Conservation (phyloP, 31 red algal species). For the Pterothamnion heteromorphum region DNA sequence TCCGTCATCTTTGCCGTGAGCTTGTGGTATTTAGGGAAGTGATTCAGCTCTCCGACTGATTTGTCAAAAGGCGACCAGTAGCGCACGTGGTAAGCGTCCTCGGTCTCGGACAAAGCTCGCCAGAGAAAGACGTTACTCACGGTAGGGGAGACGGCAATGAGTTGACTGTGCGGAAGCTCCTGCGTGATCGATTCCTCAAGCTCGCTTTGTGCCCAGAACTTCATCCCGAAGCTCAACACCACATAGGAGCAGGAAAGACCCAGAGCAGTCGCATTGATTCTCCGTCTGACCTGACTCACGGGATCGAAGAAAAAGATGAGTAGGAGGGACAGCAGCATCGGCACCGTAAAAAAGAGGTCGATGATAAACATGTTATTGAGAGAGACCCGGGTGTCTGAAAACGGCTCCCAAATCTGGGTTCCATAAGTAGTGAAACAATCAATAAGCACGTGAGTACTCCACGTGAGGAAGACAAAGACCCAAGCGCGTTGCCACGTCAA, state of each 20-base stretch:
- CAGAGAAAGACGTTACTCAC: not conserved
- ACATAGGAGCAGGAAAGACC: not conserved
- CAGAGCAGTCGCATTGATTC: not conserved
- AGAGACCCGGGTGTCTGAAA: not conserved
- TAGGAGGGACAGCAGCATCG: not conserved
- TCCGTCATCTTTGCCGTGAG: not conserved
- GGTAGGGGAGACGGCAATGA: not conserved
- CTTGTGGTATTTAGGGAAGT: not conserved
- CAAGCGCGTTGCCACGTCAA: not conserved
- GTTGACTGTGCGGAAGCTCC: not conserved
- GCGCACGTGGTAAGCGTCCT: not conserved
- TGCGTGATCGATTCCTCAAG: not conserved
- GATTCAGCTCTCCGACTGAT: not conserved
- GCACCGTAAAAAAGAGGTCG: not conserved
- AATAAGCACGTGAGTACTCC: not conserved
- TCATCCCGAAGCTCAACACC: not conserved
- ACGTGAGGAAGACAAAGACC: not conserved
- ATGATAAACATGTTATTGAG: not conserved
- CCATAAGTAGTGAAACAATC: not conserved
- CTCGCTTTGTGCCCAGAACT: not conserved
- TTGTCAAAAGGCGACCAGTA: not conserved
- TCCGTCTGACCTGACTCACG: not conserved
- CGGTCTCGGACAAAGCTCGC: not conserved
- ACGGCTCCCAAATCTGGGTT: not conserved
- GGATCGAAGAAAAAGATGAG: not conserved